Evolutionary conservation across 768 basidiomycete species (phyloP).

Genomic region (Vararia minispora): DNA sequence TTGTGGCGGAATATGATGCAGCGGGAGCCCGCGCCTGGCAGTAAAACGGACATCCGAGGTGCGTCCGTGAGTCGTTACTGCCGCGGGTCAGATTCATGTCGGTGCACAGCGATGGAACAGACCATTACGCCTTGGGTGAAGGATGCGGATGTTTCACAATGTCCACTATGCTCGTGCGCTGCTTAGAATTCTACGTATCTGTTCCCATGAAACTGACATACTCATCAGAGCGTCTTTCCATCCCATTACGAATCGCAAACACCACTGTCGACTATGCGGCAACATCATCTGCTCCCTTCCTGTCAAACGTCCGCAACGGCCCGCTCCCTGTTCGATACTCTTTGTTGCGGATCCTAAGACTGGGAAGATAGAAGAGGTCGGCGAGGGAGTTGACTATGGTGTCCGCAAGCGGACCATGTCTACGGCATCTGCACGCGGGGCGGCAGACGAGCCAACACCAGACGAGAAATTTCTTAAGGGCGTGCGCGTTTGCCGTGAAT

Average conservation of each 20-base stretch:
- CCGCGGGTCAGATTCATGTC: not conserved
- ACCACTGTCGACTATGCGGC: slow-evolving; percentile 93
- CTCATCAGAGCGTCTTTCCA: slow-evolving; percentile 61
- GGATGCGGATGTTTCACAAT: slow-evolving; percentile 64
- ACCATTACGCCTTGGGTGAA: slow-evolving; percentile 92
- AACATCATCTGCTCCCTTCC: slow-evolving; percentile 86
- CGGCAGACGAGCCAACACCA: slow-evolving; percentile 30
- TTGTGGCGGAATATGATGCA: slow-evolving; percentile 57
- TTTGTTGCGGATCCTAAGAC: slow-evolving; percentile 80
- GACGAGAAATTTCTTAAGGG: slow-evolving; percentile 84
- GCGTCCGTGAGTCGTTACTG: slow-evolving; percentile 1
- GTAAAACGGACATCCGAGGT: slow-evolving; percentile 66
- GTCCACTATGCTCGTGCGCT: slow-evolving; percentile 75
- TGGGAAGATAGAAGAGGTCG: slow-evolving; percentile 72
- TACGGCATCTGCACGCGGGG: slow-evolving; percentile 13
- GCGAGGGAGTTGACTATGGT: slow-evolving; percentile 77
- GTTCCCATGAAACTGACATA: slow-evolving; percentile 1
- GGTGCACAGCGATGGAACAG: slow-evolving; percentile 63
- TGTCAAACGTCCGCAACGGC: slow-evolving; percentile 57
- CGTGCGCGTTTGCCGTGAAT: slow-evolving; percentile 78
- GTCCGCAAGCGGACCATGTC: slow-evolving; percentile 38
- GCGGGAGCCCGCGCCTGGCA: slow-evolving; percentile 28
- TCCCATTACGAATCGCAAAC: slow-evolving; percentile 85
- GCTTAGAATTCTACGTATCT: no score
- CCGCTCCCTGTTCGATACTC: slow-evolving; percentile 61